Percentiles rank a stretch among this genome's conserved stretches.
These are phyloP conservation scores for Linanthus parryae DNA, from an alignment of 148 eudicot genomes.

Conservation along the genomic window DNA sequence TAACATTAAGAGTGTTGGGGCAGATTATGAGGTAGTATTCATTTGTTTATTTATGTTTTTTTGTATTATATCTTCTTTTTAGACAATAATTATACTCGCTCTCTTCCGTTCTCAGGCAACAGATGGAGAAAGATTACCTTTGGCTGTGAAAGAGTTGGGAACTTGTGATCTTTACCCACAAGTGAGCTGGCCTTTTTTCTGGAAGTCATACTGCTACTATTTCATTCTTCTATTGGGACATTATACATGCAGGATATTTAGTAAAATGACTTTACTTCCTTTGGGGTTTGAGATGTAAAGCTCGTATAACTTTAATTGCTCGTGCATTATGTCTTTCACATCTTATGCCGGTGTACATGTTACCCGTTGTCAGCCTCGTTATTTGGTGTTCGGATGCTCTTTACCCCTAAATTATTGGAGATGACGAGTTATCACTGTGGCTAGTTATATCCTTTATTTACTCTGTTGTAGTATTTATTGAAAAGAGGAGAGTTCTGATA, in stretches of 20 bases:
- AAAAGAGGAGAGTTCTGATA: too few species aligned
- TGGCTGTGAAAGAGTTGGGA: constrained; percentile 94
- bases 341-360: too few species aligned
- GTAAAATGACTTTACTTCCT: neutral
- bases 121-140: constrained; percentile 95
- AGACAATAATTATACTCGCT: neutral
- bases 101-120: constrained; percentile 48
- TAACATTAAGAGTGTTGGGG: constrained; percentile 86
- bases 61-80: neutral
- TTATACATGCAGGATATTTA: neutral
- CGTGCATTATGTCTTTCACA: too few species aligned
- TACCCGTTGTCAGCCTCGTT: too few species aligned
- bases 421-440: too few species aligned
- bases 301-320: too few species aligned
- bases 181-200: constrained; percentile 32
- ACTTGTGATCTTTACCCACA: constrained; percentile 98
- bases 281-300: too few species aligned
- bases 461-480: too few species aligned
- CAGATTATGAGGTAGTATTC: constrained; percentile 75
- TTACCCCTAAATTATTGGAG: too few species aligned
- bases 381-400: too few species aligned
- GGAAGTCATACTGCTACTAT: neutral
- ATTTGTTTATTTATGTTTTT: constrained; percentile 11
- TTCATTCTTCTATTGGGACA: neutral
- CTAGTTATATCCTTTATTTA: too few species aligned